Evolutionary conservation across 2,329 filamentous ascomycete genomes (phyloP), one percentile per base, ranked within the genome.

Genomic region (Didymella sp.): DNA sequence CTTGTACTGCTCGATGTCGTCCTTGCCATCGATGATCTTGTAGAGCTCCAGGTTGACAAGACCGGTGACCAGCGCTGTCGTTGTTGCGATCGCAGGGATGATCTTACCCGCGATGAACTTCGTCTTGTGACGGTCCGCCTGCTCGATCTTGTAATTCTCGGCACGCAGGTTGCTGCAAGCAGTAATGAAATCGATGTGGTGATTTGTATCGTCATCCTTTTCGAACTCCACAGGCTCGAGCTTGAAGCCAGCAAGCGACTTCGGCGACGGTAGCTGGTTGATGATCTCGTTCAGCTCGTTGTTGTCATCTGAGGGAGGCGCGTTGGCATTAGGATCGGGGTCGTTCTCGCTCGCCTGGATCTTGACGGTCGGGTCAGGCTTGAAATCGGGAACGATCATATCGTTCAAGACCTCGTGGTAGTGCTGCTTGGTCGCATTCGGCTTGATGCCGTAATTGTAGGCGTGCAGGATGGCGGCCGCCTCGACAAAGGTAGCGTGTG

Each of bases 81-180:
- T 98, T 3, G 95, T 99, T 41, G 95, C 95, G 77, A 99, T 99
- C 42, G 95, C 95, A 21, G 95, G 95, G 65, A 99, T 99, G 68
- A 99, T 99, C 85, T 99, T 99, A 76, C 95, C 95, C 28, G 95
- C 96, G 74, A 99, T 99, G 78, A 99, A 98, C 82, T 99, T 99
- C 60, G 94, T 99, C 87, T 95, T 96, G 84, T 97, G 95, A 60
- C 92, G 86, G 73, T 99, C 94, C 0, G 95, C 93, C 62, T 88
- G 85, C 71, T 91, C 87, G 66, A 99, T 99, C 77, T 95, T 96
- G 85, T 99, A 99, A 81, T 99, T 99, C 78, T 96, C 90, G 0
- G 95, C 95, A 58, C 96, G 91, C 58, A 99, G 82, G 76, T 99
- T 99, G 81, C 93, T 97, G 64, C 93, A 93, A 1, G 93, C 92